These are phyloP conservation scores for Corymbia calophylla DNA, from an alignment of 441 rosid species.

Conservation along the genomic window DNA sequence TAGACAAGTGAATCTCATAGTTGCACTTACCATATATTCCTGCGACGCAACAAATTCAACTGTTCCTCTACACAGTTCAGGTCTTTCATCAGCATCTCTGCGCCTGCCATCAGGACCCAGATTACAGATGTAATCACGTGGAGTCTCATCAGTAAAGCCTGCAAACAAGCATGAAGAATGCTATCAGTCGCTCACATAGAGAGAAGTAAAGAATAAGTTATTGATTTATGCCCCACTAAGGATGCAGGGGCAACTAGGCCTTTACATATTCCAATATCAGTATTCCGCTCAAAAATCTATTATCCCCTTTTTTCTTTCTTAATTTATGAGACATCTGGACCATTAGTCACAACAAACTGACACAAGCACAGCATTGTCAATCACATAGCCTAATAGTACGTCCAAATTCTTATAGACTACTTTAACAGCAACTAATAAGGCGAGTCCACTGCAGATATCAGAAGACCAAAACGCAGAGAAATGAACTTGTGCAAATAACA, in stretches of 20 bases:
- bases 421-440: neutral
- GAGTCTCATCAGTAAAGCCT: slow-evolving; percentile 92
- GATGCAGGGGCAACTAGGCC: neutral
- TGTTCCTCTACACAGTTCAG: slow-evolving; percentile 90
- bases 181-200: neutral
- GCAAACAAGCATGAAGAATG: slow-evolving; percentile 3
- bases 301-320: neutral
- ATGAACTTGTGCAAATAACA: neutral
- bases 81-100: slow-evolving; percentile 97
- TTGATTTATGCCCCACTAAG: neutral
- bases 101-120: slow-evolving; percentile 98
- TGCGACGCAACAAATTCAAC: slow-evolving; percentile 90
- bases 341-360: neutral
- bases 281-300: neutral
- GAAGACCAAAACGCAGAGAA: neutral
- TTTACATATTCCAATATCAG: neutral
- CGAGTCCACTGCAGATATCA: neutral
- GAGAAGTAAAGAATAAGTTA: neutral
- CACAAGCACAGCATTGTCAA: neutral
- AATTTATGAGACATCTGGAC: neutral
- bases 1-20: slow-evolving; percentile 5
- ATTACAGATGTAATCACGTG: slow-evolving; percentile 93
- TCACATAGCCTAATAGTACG: neutral
- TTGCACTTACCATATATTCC: slow-evolving; percentile 76
- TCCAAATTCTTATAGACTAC: neutral